Evolutionary conservation across 768 basidiomycete species (phyloP), one percentile per base, ranked within the genome.

Genomic region (Leccinellum luteum): DNA sequence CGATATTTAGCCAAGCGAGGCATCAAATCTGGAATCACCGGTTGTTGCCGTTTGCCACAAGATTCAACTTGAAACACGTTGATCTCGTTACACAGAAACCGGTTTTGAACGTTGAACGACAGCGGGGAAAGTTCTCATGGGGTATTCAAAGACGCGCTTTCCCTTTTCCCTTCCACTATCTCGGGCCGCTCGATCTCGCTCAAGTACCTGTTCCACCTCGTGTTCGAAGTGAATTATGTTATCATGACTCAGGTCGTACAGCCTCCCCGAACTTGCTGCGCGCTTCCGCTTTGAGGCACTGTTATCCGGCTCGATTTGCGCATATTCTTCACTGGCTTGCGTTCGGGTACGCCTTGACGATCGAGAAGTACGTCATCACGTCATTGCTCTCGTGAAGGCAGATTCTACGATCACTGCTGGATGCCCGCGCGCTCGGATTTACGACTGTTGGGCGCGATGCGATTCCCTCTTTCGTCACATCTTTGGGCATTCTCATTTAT

Each of bases 301-400:
- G 63, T 55, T 28, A 61, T 48, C 57, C 49, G 25, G 45, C 23
- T 53, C 32, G 52, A 43, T 54, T 65, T 52, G 52, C 60, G 47
- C 57, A 41, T 55, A 21, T 45, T 49, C 28, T 38, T 43, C 47
- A 45, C 51, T 55, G 51, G 60, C 50, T 23, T 58, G 53, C 54
- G 57, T 52, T 72, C 60, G 55, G 54, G 54, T 70, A 72, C 65
- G 34, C 65, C 57, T 69, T 43, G 60, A 63, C 55, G 54, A 55
- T 51, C 56, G 41, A 27, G 41, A 27, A 54, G 70, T 72, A 71
- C 67, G 72, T 72, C 72, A 72, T 57, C 70, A 71, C 67, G 72
- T 72, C 72, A 72, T 57, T n/a, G 31, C 61, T 66, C 44, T 60
- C 59, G 54, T 56, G 55, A 54, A 57, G 10, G 49, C 34, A 57